Base-by-base conservation (phyloP, 768 basidiomycete species). In the Galerina sulciceps region DNA sequence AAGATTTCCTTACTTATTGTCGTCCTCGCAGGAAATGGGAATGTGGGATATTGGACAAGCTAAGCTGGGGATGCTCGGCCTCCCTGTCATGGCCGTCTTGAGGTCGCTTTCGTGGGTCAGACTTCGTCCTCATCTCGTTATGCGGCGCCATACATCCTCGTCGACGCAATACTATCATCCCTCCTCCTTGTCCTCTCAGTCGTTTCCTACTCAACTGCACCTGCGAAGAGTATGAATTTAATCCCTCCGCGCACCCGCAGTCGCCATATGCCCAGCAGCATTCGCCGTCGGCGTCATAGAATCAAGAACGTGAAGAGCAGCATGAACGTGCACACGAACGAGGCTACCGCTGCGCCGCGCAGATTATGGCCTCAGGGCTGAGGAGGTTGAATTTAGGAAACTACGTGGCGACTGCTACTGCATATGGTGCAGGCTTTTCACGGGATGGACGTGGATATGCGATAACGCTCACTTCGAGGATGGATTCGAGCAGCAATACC, bases 401-500 rank as follows among this genome's bases (percentile, higher is more conserved):
- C 69, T 85, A 85, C 61, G 80, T 81, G 9, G 80, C 81, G 6
- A 82, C 83, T n/a, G 57, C 58, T 48, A 34, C 10, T 11, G n/a
- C n/a, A 8, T 34, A n/a, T 4, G 34, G 38, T 35, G 42, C 34
- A 6, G 52, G 10, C 34, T 54, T n/a, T 45, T 26, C 11, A 40
- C 49, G 5, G 37, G 18, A 4, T 41, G 44, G 4, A 41, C 46
- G 18, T 47, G 41, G 11, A 40, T 43, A 31, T 22, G 54, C 36
- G 14, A 37, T 57, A 22, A 65, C 45, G n/a, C n/a, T n/a, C n/a
- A 18, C 46, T 10, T 60, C 65, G 6, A 65, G 58, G 26, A 31
- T 60, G 3, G 65, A 66, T 23, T 63, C 65, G 43, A 31, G 26
- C 26, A 31, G 26, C 26, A 31, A 31, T 8, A 8, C 8, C 26